A percentile compares a stretch with the other conserved stretches of the same genome.
phyloP scores from a whole-genome alignment of 306 rosid species.

The Lathyrus oleraceus region DNA sequence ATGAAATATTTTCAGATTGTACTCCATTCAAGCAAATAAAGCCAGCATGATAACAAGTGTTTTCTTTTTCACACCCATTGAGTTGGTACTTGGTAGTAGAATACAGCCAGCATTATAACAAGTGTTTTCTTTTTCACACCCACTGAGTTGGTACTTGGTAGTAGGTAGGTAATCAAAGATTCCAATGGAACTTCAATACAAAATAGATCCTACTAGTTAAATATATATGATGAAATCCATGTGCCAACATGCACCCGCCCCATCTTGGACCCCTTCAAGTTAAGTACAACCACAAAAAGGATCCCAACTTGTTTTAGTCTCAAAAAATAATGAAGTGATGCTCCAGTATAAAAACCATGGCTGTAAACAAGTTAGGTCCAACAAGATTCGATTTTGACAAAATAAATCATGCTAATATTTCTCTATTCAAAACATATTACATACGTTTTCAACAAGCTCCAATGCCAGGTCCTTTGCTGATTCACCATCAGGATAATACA shows the following conservation, averaged over 20 bases:
- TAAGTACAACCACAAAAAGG: constrained; percentile 14
- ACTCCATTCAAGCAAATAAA: constrained; percentile 24
- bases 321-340: constrained; percentile 31
- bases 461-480: constrained; percentile 88
- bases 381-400: constrained; percentile 16
- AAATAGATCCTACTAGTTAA: not conserved
- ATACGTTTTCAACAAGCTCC: constrained; percentile 91
- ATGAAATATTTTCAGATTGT: not conserved
- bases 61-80: constrained; percentile 13
- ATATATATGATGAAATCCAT: not conserved
- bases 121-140: constrained; percentile 18
- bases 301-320: constrained; percentile 18
- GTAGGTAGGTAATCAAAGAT: not conserved
- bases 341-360: constrained; percentile 5
- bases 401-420: constrained; percentile 22
- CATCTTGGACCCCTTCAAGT: constrained; percentile 1
- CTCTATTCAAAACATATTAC: constrained; percentile 28
- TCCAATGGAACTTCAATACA: not conserved
- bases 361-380: constrained; percentile 8
- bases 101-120: constrained; percentile 12
- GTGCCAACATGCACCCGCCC: not conserved
- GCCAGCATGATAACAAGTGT: constrained; percentile 11
- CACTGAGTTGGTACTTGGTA: not conserved
- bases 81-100: not conserved
- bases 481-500: constrained; percentile 92